Percentiles rank a stretch among this genome's conserved stretches.
phyloP scores from a whole-genome alignment of 345 rosid genomes.

The Salix suchowensis region DNA sequence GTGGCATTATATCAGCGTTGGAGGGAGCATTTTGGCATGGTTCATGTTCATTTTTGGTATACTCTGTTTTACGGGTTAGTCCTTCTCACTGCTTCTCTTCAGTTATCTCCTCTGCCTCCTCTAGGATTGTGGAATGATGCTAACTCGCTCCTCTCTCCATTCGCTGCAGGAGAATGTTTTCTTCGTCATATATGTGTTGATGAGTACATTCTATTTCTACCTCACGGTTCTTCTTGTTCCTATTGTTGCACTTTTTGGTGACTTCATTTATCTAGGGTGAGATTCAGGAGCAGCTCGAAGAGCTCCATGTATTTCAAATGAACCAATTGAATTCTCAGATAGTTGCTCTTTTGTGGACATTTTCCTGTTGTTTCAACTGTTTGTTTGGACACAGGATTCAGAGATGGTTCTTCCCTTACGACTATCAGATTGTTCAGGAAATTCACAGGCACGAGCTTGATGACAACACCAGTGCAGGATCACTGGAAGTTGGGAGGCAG shows the following conservation, averaged over 20 bases:
- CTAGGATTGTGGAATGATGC: background rate
- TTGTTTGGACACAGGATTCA: constrained; percentile 48
- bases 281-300: constrained; percentile 15
- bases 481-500: constrained; percentile 47
- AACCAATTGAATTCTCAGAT: background rate
- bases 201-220: constrained; percentile 91
- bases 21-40: constrained; percentile 94
- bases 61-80: constrained; percentile 52
- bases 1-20: constrained; percentile 82
- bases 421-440: constrained; percentile 94
- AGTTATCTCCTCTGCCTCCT: background rate
- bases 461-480: constrained; percentile 36
- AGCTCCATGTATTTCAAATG: background rate
- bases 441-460: constrained; percentile 68
- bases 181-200: constrained; percentile 75
- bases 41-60: constrained; percentile 61
- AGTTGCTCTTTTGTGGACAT: background rate
- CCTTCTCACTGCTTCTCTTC: constrained; percentile 2
- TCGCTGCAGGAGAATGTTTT: constrained; percentile 70
- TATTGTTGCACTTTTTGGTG: constrained; percentile 74
- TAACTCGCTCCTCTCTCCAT: constrained; percentile 9
- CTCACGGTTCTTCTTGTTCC: constrained; percentile 76
- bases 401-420: constrained; percentile 94
- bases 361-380: background rate
- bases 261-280: constrained; percentile 92